Conservation (phyloP, 2,329 filamentous ascomycete genomes). For the Xylariaceae sp. region DNA sequence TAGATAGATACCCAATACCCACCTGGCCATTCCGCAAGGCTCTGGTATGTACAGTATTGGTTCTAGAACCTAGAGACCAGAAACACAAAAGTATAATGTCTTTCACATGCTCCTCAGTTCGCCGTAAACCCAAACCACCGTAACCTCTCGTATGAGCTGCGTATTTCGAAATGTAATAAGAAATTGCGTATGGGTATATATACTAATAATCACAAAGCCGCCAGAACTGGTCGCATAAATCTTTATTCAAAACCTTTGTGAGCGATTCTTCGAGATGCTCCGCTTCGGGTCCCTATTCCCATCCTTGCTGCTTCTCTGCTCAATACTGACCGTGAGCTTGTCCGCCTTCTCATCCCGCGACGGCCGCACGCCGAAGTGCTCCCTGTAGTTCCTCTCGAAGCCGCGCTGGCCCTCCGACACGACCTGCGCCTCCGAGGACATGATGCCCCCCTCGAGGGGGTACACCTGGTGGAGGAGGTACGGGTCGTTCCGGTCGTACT, state of each 20-base stretch:
- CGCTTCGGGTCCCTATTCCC: constrained; percentile 5
- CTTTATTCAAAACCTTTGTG: constrained; percentile 15
- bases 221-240: no score
- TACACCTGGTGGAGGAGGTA: constrained; percentile 31
- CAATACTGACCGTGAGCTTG: background rate
- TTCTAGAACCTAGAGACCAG: no score
- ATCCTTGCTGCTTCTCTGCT: constrained; percentile 8
- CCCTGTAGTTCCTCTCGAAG: constrained; percentile 34
- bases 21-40: no score
- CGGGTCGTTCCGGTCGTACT: constrained; percentile 30
- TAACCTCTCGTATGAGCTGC: no score
- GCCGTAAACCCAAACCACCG: no score
- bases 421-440: constrained; percentile 29
- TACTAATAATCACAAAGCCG: background rate
- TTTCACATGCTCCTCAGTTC: no score
- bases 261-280: constrained; percentile 20
- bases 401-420: constrained; percentile 36
- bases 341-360: constrained; percentile 3
- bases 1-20: no score
- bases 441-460: constrained; percentile 26
- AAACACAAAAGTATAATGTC: no score
- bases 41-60: no score
- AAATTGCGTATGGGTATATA: background rate
- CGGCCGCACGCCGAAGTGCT: constrained; percentile 23
- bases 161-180: background rate